phyloP scores from a whole-genome alignment of 2,329 filamentous ascomycete species.

The Nigrospora oryzae region DNA sequence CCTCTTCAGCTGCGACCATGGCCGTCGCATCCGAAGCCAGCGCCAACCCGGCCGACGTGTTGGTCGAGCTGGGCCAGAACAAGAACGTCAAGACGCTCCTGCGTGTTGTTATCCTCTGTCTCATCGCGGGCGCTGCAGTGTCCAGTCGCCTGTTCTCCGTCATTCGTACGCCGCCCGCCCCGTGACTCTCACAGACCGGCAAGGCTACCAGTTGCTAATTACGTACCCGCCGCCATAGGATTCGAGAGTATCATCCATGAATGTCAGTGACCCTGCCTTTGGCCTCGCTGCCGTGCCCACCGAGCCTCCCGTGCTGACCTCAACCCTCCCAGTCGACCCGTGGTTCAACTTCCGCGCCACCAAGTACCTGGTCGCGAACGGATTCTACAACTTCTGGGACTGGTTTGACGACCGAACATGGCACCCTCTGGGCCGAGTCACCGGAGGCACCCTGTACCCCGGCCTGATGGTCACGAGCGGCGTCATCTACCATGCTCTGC shows the following conservation, averaged over 20 bases:
- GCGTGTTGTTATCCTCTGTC: constrained; percentile 78
- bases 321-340: constrained; percentile 68
- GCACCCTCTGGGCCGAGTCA: constrained; percentile 97
- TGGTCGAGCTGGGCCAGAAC: constrained; percentile 69
- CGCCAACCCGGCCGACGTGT: constrained; percentile 16
- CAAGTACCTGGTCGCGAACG: constrained; percentile 93
- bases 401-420: constrained; percentile 99
- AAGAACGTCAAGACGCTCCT: constrained; percentile 78
- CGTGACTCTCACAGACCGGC: not conserved
- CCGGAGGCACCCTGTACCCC: constrained; percentile 96
- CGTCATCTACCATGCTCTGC: constrained; percentile 88
- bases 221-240: constrained; percentile 36
- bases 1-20: constrained; percentile 18
- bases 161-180: constrained; percentile 61
- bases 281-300: constrained; percentile 4
- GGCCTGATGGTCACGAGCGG: constrained; percentile 99
- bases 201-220: constrained; percentile 3
- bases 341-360: constrained; percentile 99
- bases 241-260: constrained; percentile 99
- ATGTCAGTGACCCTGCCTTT: constrained; percentile 52
- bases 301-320: constrained; percentile 5
- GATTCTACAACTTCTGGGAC: constrained; percentile 99
- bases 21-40: constrained; percentile 24
- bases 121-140: constrained; percentile 87
- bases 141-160: constrained; percentile 95